Percentiles rank a stretch among this genome's conserved stretches.
Evolutionary conservation across 495 filamentous ascomycete genomes (phyloP).

Genomic region (Letharia lupina): DNA sequence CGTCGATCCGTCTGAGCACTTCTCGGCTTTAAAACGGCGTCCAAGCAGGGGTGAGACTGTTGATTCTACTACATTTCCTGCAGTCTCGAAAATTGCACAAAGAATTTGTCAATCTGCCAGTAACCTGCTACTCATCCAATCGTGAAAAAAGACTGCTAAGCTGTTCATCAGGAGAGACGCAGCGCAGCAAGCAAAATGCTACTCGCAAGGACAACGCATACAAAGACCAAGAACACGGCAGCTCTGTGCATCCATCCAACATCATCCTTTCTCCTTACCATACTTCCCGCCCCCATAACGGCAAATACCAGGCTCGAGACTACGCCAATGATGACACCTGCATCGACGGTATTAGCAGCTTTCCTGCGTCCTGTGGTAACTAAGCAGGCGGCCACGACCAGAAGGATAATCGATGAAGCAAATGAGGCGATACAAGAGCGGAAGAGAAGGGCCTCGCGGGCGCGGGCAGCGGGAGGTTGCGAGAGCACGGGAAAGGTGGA

Average conservation of each 20-base stretch:
- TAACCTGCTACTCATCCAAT: neutral
- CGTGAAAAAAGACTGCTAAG: neutral
- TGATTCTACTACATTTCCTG: neutral
- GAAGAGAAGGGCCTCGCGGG: slow-evolving; percentile 41
- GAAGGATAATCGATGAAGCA: slow-evolving; percentile 40
- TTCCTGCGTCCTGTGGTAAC: slow-evolving; percentile 46
- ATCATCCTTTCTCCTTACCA: slow-evolving; percentile 37
- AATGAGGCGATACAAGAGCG: slow-evolving; percentile 39
- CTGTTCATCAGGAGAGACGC: neutral
- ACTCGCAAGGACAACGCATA: slow-evolving; percentile 33
- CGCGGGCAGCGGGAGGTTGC: slow-evolving; percentile 26
- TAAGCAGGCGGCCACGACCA: slow-evolving; percentile 45
- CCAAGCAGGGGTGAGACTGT: neutral
- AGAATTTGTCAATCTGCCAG: neutral
- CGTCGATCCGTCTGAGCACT: neutral
- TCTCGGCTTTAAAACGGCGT: neutral
- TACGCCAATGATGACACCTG: slow-evolving; percentile 52
- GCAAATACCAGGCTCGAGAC: slow-evolving; percentile 46
- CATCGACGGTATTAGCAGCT: slow-evolving; percentile 49
- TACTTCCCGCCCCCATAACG: slow-evolving; percentile 42
- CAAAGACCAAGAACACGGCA: slow-evolving; percentile 39
- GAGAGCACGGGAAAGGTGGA: slow-evolving; percentile 36
- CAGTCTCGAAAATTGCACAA: neutral
- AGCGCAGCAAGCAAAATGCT: slow-evolving; percentile 12
- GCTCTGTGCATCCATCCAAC: slow-evolving; percentile 35